Conservation (phyloP, 2,329 filamentous ascomycete species). For the Fusarium redolens region DNA sequence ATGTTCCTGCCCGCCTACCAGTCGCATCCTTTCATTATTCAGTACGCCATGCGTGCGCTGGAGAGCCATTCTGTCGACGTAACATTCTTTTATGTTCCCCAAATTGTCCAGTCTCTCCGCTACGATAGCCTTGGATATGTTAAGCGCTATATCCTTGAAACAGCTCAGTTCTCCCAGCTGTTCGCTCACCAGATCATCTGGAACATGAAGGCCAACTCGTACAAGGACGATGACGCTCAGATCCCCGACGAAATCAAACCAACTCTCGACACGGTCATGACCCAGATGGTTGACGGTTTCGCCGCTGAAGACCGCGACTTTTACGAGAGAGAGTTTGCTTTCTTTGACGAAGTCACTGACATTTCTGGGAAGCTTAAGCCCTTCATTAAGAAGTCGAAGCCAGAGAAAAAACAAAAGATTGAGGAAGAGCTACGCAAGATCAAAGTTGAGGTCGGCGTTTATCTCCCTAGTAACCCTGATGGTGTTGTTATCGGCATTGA, state of each 20-base stretch:
- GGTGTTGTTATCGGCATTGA: conserved; percentile 98
- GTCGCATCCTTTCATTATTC: conserved; percentile 91
- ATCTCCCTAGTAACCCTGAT: conserved; percentile 96
- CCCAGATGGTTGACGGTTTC: conserved; percentile 85
- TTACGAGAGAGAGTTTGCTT: conserved; percentile 95
- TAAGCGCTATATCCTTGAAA: conserved; percentile 95
- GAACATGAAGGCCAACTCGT: conserved; percentile 99
- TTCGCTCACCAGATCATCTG: conserved; percentile 99
- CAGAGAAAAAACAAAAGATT: conserved; percentile 99
- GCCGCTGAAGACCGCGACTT: conserved; percentile 82
- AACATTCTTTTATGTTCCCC: conserved; percentile 98
- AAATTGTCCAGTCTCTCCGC: conserved; percentile 94
- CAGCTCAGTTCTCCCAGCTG: conserved; percentile 95
- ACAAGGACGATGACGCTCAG: conserved; percentile 93
- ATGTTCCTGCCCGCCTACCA: conserved; percentile 92
- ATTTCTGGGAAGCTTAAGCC: conserved; percentile 97
- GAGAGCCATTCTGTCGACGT: conserved; percentile 96
- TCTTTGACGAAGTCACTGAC: conserved; percentile 95
- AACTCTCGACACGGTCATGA: conserved; percentile 89
- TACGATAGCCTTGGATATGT: conserved; percentile 96
- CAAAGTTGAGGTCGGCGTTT: conserved; percentile 95
- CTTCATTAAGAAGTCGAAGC: conserved; percentile 89
- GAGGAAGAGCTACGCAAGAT: conserved; percentile 98
- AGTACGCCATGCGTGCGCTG: conserved; percentile 95
- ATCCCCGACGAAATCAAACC: conserved; percentile 94